These are phyloP conservation scores for Saccharomycopsis guyanensis DNA, from an alignment of 805 yeast species.

Conservation along the genomic window DNA sequence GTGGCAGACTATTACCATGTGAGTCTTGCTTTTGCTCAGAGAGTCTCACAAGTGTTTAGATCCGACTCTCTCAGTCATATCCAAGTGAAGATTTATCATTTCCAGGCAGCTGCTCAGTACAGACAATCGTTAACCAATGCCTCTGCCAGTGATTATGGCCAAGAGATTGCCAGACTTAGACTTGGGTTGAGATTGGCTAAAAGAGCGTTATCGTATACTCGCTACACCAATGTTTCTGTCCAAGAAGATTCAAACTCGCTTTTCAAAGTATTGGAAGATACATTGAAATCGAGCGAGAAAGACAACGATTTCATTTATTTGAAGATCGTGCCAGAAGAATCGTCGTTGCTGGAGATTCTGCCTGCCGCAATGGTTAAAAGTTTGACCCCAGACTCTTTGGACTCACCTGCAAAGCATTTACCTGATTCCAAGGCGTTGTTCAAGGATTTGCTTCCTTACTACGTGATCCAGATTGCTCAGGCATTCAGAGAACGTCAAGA, in stretches of 20 bases:
- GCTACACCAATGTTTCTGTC: slow-evolving; percentile 29
- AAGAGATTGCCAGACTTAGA: slow-evolving; percentile 53
- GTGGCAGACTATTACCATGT: slow-evolving; percentile 48
- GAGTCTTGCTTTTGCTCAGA: slow-evolving; percentile 37
- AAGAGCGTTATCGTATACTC: slow-evolving; percentile 32
- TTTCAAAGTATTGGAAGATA: slow-evolving; percentile 34
- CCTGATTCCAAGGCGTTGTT: slow-evolving; percentile 39
- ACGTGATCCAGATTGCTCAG: slow-evolving; percentile 55
- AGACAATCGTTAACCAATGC: slow-evolving; percentile 48
- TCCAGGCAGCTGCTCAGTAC: slow-evolving; percentile 62
- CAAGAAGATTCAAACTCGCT: slow-evolving; percentile 49
- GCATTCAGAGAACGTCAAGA: slow-evolving; percentile 64
- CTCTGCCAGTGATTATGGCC: slow-evolving; percentile 53
- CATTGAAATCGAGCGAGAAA: slow-evolving; percentile 50
- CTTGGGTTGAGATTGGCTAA: slow-evolving; percentile 34
- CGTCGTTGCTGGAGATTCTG: slow-evolving; percentile 34
- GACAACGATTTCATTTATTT: slow-evolving; percentile 79
- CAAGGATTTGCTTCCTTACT: slow-evolving; percentile 55
- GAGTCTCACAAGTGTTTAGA: slow-evolving; percentile 40
- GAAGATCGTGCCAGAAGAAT: slow-evolving; percentile 47
- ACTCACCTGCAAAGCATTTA: slow-evolving; percentile 23
- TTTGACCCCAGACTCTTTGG: slow-evolving; percentile 31
- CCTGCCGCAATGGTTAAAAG: slow-evolving; percentile 54
- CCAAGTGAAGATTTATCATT: slow-evolving; percentile 53
- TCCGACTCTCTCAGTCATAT: slow-evolving; percentile 62